A percentile compares a stretch with the other conserved stretches of the same genome.
These are phyloP conservation scores for Diaporthe vaccinii DNA, from an alignment of 2,329 filamentous ascomycete species.

Conservation along the genomic window DNA sequence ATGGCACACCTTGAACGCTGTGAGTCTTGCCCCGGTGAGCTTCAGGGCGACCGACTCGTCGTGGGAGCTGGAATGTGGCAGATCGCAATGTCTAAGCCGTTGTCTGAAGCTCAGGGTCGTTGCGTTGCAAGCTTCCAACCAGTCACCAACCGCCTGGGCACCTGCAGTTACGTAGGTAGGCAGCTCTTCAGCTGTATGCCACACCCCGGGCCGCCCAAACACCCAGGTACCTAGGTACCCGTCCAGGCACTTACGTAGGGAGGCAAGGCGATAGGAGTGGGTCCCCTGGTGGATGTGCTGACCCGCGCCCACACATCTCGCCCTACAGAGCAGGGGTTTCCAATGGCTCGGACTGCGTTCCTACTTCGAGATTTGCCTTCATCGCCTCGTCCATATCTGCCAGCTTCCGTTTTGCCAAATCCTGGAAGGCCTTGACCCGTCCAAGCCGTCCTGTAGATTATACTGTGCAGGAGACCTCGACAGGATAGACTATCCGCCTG, in stretches of 20 bases:
- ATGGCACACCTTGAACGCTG: slow-evolving; percentile 13
- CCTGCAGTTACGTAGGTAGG: slow-evolving; percentile 18
- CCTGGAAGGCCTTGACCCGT: background rate
- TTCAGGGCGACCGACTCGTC: slow-evolving; percentile 14
- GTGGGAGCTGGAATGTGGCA: slow-evolving; percentile 23
- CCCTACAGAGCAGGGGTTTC: slow-evolving; percentile 17
- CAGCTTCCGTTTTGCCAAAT: background rate
- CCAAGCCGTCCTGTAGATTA: background rate
- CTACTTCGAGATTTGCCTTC: background rate
- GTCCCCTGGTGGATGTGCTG: background rate
- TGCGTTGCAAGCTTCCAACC: slow-evolving; percentile 24
- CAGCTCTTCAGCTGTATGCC: slow-evolving; percentile 15
- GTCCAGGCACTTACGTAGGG: slow-evolving; percentile 1
- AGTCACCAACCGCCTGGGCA: slow-evolving; percentile 21
- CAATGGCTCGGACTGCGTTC: slow-evolving; percentile 4
- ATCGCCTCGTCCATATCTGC: background rate
- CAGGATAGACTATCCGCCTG: background rate
- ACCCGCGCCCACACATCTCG: slow-evolving; percentile 1
- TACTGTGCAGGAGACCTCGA: background rate
- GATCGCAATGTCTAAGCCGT: slow-evolving; percentile 23
- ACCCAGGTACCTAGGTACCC: slow-evolving; percentile 2
- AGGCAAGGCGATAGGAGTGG: slow-evolving; percentile 14
- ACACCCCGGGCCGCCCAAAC: background rate
- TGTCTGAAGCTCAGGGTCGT: slow-evolving; percentile 20
- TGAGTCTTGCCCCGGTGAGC: slow-evolving; percentile 19